phyloP scores from a whole-genome alignment of 345 rosid genomes.

The Moringa oleifera region DNA sequence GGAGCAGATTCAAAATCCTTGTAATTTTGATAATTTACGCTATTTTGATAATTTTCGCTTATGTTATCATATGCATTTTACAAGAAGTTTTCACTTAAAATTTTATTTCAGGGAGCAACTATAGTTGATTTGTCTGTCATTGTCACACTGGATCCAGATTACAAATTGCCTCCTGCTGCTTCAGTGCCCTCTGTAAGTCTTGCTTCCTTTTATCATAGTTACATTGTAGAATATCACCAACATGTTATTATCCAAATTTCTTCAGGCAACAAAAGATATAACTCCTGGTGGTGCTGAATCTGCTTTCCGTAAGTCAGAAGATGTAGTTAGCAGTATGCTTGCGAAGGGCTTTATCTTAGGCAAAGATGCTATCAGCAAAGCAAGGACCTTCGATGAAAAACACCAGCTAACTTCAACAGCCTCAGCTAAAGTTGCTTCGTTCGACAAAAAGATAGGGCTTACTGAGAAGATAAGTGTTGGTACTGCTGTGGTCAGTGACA shows the following conservation, averaged over 20 bases:
- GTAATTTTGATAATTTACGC: not conserved
- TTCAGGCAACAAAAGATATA: slow-evolving; percentile 43
- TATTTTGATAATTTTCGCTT: not conserved
- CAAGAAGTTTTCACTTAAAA: not conserved
- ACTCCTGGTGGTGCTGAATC: slow-evolving; percentile 58
- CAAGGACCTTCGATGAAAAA: slow-evolving; percentile 80
- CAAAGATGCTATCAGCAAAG: slow-evolving; percentile 85
- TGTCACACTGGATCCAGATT: slow-evolving; percentile 65
- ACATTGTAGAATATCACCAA: not conserved
- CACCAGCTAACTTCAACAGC: slow-evolving; percentile 88
- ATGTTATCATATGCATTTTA: too few species aligned
- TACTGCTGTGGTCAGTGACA: slow-evolving; percentile 66
- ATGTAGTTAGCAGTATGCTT: slow-evolving; percentile 82
- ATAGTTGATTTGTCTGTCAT: slow-evolving; percentile 77
- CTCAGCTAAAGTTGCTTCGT: slow-evolving; percentile 75
- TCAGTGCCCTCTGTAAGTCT: slow-evolving; percentile 50
- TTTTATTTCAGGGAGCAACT: slow-evolving; percentile 73
- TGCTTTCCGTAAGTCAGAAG: slow-evolving; percentile 80
- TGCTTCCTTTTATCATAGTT: not conserved
- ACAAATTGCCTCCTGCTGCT: slow-evolving; percentile 75
- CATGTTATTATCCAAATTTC: slow-evolving; percentile 11
- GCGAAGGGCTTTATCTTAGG: slow-evolving; percentile 90
- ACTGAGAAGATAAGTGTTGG: slow-evolving; percentile 80
- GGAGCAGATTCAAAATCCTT: not conserved
- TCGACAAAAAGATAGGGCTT: slow-evolving; percentile 79